Evolutionary conservation across 2,329 filamentous ascomycete genomes (phyloP), one percentile per base, ranked within the genome.

Genomic region (Diaporthe aspalathi): DNA sequence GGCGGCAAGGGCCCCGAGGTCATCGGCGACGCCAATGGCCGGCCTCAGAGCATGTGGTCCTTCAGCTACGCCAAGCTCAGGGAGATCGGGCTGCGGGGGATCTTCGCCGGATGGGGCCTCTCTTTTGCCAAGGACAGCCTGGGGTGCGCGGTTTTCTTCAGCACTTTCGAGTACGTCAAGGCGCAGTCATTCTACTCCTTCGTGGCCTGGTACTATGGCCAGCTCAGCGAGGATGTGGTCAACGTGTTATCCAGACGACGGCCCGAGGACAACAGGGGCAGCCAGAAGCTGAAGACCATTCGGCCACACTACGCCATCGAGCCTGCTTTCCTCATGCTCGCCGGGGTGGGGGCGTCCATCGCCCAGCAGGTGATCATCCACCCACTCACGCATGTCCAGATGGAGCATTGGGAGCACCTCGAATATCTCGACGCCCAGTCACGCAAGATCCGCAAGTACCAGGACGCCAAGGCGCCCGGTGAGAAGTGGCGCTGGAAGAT

Each of bases 241-340:
- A 83, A 88, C 69, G 75, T 85, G 1, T 80, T 89, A 0, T 85
- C 85, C 11, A 80, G 79, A 70, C 85, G 85, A 76, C 81, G 86
- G 1, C 85, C 86, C 5, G 62, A 75, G 11, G 70, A 73, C 0
- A 66, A 57, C 24, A 66, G 67, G 11, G 65, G 57, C 5, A 45
- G 22, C 20, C 72, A 70, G 22, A 77, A 81, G 17, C 82, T 82
- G 5, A 81, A 80, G 14, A 81, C 92, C 17, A 93, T 95, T 72
- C 86, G 87, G 6, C 93, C 93, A 3, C 92, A 95, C 77, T 95
- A 94, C 78, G 86, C 92, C 69, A 86, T 94, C 32, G 93, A 94
- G 77, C 92, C 93, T 5, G 84, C 87, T 53, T 94, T 94, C 76
- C 82, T 95, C 5, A 83, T 94, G 4, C 78, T 91, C 0, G 92